Percentiles rank a stretch among this genome's conserved stretches.
Evolutionary conservation across 441 rosid species (phyloP).

Genomic region (Adansonia rubrostipa): DNA sequence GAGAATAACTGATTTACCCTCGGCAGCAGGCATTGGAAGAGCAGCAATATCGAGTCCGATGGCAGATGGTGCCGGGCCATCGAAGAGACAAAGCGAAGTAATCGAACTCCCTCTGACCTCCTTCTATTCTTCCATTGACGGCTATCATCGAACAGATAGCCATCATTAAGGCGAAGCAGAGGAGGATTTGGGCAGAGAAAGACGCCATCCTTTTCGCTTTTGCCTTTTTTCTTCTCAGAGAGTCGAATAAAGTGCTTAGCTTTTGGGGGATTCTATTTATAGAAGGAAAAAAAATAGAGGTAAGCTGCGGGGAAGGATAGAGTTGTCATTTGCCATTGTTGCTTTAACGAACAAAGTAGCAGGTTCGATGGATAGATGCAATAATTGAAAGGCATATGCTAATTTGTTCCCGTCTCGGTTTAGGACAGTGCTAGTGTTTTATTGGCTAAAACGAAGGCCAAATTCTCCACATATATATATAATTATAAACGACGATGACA

Average conservation of each 20-base stretch:
- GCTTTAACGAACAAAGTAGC: not conserved
- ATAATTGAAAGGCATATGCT: constrained; percentile 5
- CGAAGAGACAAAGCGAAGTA: constrained; percentile 81
- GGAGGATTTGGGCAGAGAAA: constrained; percentile 21
- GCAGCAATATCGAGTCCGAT: constrained; percentile 76
- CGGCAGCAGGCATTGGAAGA: constrained; percentile 84
- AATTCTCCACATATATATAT: too few relatives aligned
- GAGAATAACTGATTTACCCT: constrained; percentile 41
- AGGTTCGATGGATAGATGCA: not conserved
- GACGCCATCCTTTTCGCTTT: constrained; percentile 9
- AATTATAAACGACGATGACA: too few relatives aligned
- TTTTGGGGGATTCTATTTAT: not conserved
- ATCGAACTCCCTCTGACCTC: constrained; percentile 79
- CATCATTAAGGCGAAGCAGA: constrained; percentile 1
- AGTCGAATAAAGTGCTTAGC: not conserved
- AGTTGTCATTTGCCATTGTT: not conserved
- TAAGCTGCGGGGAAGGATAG: not conserved
- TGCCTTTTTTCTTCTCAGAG: not conserved
- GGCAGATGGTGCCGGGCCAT: constrained; percentile 90
- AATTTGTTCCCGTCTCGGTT: not conserved
- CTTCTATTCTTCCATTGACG: constrained; percentile 20
- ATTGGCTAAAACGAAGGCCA: not conserved
- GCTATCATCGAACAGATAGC: not conserved
- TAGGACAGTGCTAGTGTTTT: not conserved
- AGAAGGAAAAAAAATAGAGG: not conserved